Conservation (phyloP, 2,329 filamentous ascomycete species). For the Chaetoscypha palmicola region DNA sequence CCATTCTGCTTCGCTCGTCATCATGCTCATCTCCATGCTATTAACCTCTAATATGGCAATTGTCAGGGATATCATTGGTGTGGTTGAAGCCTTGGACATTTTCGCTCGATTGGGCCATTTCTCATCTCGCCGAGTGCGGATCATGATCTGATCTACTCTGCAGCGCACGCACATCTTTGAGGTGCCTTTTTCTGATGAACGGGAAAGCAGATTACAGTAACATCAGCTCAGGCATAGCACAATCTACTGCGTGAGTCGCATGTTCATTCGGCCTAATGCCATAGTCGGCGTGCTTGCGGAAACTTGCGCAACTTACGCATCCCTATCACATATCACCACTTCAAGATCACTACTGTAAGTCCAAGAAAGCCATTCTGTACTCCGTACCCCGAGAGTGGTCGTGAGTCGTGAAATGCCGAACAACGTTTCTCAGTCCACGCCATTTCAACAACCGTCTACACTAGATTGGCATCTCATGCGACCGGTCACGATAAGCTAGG, state of each 20-base stretch:
- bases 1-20: slow-evolving; percentile 3
- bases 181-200: too few species aligned
- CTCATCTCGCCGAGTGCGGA: slow-evolving; percentile 16
- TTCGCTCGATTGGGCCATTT: slow-evolving; percentile 12
- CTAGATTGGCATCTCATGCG: slow-evolving; percentile 2
- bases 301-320: too few species aligned
- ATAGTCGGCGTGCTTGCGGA: too few species aligned
- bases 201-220: too few species aligned
- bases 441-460: background rate
- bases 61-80: slow-evolving; percentile 5
- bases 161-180: too few species aligned
- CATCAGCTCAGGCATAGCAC: too few species aligned
- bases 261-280: too few species aligned
- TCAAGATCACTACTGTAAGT: too few species aligned
- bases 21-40: slow-evolving; percentile 4
- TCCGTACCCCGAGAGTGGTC: background rate
- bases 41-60: slow-evolving; percentile 5
- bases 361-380: too few species aligned
- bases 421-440: slow-evolving; percentile 1
- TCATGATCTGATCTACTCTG: slow-evolving; percentile 8
- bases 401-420: background rate
- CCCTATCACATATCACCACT: too few species aligned
- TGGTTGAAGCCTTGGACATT: slow-evolving; percentile 6
- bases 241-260: too few species aligned
- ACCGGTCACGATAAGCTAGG: slow-evolving; percentile 5